Evolutionary conservation across 2,329 filamentous ascomycete species (phyloP), one percentile per base, ranked within the genome.

Genomic region (Polychaeton citri): DNA sequence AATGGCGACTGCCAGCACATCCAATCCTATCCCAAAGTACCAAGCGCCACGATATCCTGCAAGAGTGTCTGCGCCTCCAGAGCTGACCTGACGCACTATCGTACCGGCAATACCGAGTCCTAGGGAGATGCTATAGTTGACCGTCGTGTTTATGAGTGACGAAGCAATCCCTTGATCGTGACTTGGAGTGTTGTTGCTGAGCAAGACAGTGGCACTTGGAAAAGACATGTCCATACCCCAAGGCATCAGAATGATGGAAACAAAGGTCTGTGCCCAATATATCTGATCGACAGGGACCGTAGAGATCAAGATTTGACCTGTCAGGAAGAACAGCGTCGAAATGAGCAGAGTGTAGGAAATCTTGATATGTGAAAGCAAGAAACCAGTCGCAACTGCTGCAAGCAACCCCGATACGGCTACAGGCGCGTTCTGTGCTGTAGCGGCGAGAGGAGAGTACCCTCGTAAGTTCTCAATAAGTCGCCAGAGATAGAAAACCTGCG

Each of bases 191-290:
- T 42, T 39, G 38, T 55, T 50, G 34, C 45, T 50, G 12, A 55
- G 36, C 20, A 55, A 42, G 26, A 54, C 42, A 5, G 49, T 52
- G 3, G 43, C 48, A 7, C 44, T 44, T 9, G 52, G 50, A 21
- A 53, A 53, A 2, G 39, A 43, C 46, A 52, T 45, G 35, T 60
- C 53, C 53, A 58, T 56, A 18, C 51, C 53, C 35, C 48, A 51
- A 2, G 55, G 53, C 48, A 55, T 55, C 35, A 58, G 48, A 42
- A 58, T 42, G 30, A 57, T 52, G 21, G 48, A 48, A 20, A 58
- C 45, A 35, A 61, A 59, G 19, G 51, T 56, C 31, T 58, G 53
- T 2, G 50, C 48, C 53, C 55, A 59, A 47, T 60, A 60, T 6
- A 37, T 46, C 39, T 59, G 57, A 6, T 54, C 42, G 12, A 49